These are phyloP conservation scores for Apiotrichum brassicae DNA, from an alignment of 1,284 basidiomycete genomes.

Conservation along the genomic window DNA sequence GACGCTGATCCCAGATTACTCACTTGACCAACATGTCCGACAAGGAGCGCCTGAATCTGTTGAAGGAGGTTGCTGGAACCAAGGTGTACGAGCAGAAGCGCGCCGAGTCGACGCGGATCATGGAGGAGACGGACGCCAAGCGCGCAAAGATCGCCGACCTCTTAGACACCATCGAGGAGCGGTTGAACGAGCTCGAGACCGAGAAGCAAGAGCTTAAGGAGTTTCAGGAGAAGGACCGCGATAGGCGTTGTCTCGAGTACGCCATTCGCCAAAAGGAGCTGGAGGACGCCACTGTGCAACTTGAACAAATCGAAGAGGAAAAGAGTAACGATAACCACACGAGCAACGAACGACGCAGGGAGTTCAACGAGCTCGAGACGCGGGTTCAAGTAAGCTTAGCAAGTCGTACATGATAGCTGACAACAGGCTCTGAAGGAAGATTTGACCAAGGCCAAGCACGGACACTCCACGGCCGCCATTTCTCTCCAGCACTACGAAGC, in stretches of 20 bases:
- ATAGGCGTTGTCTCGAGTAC: slow-evolving; percentile 91
- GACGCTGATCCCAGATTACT: slow-evolving; percentile 67
- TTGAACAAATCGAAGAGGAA: slow-evolving; percentile 72
- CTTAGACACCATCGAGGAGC: slow-evolving; percentile 82
- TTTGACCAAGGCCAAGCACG: slow-evolving; percentile 65
- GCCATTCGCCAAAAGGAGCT: slow-evolving; percentile 86
- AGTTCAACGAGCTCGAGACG: slow-evolving; percentile 76
- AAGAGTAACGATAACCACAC: slow-evolving; percentile 72
- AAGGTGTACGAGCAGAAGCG: slow-evolving; percentile 96
- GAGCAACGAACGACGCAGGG: slow-evolving; percentile 70
- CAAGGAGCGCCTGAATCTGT: slow-evolving; percentile 79
- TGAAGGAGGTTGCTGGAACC: slow-evolving; percentile 98
- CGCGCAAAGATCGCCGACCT: slow-evolving; percentile 85
- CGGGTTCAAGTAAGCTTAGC: slow-evolving; percentile 61
- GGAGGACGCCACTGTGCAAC: slow-evolving; percentile 73
- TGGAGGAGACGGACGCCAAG: slow-evolving; percentile 93
- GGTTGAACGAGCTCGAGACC: slow-evolving; percentile 84
- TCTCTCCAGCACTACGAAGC: slow-evolving; percentile 37
- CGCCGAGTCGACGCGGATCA: slow-evolving; percentile 84
- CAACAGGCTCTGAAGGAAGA: slow-evolving; percentile 63
- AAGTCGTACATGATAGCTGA: neutral
- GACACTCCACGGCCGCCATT: slow-evolving; percentile 58
- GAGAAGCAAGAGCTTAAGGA: slow-evolving; percentile 97
- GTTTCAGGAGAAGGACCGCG: slow-evolving; percentile 91
- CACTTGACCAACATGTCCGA: slow-evolving; percentile 96